A percentile compares a stretch with the other conserved stretches of the same genome.
phyloP scores from a whole-genome alignment of 2,329 filamentous ascomycete genomes.

The Clarireedia hainanense region DNA sequence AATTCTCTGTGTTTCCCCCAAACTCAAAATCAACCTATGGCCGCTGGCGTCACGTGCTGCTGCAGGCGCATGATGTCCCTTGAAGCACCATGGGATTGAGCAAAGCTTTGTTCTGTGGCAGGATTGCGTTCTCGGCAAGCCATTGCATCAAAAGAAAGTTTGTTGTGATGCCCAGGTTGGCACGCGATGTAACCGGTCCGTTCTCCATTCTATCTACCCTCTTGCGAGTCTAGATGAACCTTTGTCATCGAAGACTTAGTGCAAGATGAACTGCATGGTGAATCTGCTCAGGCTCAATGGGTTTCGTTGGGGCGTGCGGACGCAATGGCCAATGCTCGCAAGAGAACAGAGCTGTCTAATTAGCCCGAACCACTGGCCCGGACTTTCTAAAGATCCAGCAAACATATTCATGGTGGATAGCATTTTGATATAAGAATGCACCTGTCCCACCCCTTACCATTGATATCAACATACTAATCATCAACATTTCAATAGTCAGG shows the following conservation, averaged over 20 bases:
- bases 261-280: neutral
- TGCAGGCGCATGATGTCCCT: neutral
- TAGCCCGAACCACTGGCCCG: neutral
- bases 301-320: neutral
- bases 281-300: no score
- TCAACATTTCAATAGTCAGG: conserved; percentile 39
- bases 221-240: neutral
- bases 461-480: conserved; percentile 1
- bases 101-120: neutral
- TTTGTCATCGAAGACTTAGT: neutral
- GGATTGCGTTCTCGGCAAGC: neutral
- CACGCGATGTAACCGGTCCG: no score
- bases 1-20: neutral
- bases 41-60: no score
- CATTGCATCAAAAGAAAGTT: neutral
- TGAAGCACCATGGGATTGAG: neutral
- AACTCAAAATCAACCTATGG: neutral
- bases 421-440: neutral
- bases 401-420: neutral
- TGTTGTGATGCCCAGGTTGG: neutral
- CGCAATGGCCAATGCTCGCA: neutral
- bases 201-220: neutral
- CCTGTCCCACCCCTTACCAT: neutral
- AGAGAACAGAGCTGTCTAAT: neutral
- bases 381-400: neutral